Evolutionary conservation across 106 monocot genomes (phyloP).

Genomic region (Apostasia ramifera): DNA sequence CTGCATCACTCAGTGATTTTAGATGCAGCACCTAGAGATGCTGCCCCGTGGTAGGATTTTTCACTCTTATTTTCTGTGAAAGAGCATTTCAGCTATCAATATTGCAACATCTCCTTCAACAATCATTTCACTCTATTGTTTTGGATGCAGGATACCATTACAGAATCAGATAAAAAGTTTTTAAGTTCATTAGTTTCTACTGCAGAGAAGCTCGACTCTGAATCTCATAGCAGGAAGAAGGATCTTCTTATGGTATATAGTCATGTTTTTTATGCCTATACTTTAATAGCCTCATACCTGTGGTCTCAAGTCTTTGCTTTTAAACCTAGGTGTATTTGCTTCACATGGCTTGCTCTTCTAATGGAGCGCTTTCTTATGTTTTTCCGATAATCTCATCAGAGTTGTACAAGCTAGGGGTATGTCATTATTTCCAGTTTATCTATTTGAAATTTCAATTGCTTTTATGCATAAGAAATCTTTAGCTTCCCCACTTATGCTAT

Average conservation of each 20-base stretch:
- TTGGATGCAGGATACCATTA: constrained; percentile 22
- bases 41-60: not conserved
- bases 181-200: constrained; percentile 21
- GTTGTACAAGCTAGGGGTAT: constrained; percentile 70
- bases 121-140: not conserved
- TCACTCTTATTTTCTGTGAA: not conserved
- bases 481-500: constrained; percentile 2
- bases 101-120: not conserved
- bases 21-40: no score
- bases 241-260: constrained; percentile 82
- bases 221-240: constrained; percentile 41
- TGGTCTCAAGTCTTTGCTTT: constrained; percentile 13
- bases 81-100: no score
- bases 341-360: constrained; percentile 65
- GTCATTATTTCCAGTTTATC: constrained; percentile 4
- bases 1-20: no score
- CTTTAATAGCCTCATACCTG: not conserved
- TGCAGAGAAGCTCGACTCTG: constrained; percentile 23
- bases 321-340: constrained; percentile 70
- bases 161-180: constrained; percentile 26
- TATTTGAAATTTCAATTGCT: constrained; percentile 4
- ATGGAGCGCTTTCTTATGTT: constrained; percentile 42
- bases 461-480: not conserved
- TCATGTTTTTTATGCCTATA: not conserved
- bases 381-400: constrained; percentile 73